Evolutionary conservation across 2,329 filamentous ascomycete species (phyloP).

Genomic region (Botrytis squamosa): DNA sequence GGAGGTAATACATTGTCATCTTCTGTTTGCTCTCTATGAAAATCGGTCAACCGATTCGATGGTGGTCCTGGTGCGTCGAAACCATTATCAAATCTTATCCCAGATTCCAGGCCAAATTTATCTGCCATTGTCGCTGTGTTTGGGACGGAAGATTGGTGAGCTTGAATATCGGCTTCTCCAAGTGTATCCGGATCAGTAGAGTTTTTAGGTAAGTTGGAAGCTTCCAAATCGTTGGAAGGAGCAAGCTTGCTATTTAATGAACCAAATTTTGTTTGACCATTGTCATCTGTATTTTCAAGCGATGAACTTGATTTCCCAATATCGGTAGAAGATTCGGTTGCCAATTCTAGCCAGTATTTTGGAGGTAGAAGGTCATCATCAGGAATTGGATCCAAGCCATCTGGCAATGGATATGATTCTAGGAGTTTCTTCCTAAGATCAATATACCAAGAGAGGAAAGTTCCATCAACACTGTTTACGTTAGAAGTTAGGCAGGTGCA

Average conservation of each 20-base stretch:
- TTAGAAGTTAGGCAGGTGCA: background rate
- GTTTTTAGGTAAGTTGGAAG: background rate
- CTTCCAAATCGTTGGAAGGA: background rate
- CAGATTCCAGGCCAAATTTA: background rate
- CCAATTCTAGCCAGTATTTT: conserved; percentile 39
- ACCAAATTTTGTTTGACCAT: background rate
- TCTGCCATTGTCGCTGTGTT: background rate
- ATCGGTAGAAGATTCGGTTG: background rate
- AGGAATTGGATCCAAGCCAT: conserved; percentile 67
- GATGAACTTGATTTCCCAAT: background rate
- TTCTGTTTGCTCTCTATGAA: background rate
- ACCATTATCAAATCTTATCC: background rate
- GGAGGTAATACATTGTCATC: background rate
- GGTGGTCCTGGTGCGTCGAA: background rate
- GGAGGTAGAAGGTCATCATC: conserved; percentile 72
- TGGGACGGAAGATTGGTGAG: background rate
- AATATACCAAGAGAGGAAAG: conserved; percentile 75
- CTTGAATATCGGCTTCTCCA: background rate
- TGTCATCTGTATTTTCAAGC: background rate
- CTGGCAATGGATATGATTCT: conserved; percentile 65
- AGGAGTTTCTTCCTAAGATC: conserved; percentile 66
- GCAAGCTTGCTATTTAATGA: background rate
- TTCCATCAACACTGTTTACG: conserved; percentile 68
- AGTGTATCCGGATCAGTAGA: background rate
- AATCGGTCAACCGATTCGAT: background rate